These are phyloP conservation scores for Citrullus amarus DNA, from an alignment of 306 rosid species.

Conservation along the genomic window DNA sequence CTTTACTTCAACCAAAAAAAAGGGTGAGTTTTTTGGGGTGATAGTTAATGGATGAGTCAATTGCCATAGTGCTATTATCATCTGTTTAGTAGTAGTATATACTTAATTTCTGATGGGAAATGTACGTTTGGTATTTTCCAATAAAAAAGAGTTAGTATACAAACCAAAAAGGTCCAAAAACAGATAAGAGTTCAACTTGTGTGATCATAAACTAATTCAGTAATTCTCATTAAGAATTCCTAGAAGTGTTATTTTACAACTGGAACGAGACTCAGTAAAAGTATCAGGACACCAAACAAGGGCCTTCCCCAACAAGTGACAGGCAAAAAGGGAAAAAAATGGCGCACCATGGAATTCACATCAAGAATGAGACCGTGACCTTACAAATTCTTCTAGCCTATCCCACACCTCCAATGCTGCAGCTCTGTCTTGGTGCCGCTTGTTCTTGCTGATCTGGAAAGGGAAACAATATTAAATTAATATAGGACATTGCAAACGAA, in stretches of 20 bases:
- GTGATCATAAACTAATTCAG: neutral
- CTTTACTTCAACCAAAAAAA: neutral
- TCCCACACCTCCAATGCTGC: slow-evolving; percentile 99
- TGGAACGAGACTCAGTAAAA: neutral
- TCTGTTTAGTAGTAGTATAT: neutral
- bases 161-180: neutral
- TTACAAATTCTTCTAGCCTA: slow-evolving; percentile 82
- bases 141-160: neutral
- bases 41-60: neutral
- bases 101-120: neutral
- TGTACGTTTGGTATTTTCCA: neutral
- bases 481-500: neutral
- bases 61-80: neutral
- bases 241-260: neutral
- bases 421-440: slow-evolving; percentile 95
- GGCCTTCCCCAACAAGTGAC: neutral
- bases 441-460: slow-evolving; percentile 88
- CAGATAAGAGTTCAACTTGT: neutral
- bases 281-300: neutral
- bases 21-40: neutral
- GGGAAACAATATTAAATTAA: neutral
- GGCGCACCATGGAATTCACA: slow-evolving; percentile 3
- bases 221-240: neutral
- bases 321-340: neutral
- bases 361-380: slow-evolving; percentile 88